Conservation (phyloP, 192 early-diverging fungal species). For the Coemansia sp. region DNA sequence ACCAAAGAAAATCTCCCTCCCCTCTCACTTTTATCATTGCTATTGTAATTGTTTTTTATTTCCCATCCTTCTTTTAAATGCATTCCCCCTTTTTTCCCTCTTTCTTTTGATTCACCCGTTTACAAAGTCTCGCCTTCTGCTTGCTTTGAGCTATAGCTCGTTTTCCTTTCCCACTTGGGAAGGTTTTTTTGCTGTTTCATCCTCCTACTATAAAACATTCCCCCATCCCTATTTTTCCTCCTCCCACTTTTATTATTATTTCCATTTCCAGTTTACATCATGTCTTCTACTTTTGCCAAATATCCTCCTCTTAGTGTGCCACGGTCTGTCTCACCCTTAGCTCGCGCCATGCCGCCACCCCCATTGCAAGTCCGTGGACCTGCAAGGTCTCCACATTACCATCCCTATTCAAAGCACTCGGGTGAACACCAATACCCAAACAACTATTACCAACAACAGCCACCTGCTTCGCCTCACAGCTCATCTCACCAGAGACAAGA, state of each 20-base stretch:
- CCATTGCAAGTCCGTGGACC: neutral
- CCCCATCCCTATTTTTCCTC: neutral
- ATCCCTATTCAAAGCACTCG: neutral
- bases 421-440: neutral
- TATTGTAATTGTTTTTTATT: neutral
- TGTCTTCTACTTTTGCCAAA: neutral
- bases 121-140: neutral
- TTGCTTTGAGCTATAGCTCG: conserved; percentile 4
- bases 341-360: neutral
- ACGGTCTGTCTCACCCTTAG: neutral
- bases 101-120: neutral
- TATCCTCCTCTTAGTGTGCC: neutral
- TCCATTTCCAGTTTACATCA: neutral
- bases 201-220: neutral
- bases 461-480: neutral
- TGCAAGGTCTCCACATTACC: neutral
- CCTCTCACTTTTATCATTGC: no score
- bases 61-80: neutral
- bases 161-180: neutral
- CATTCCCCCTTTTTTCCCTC: neutral
- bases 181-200: no score
- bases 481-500: neutral
- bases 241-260: neutral
- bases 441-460: neutral
- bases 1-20: neutral